Conservation (phyloP, 2,329 filamentous ascomycete species). For the Fusarium napiforme region DNA sequence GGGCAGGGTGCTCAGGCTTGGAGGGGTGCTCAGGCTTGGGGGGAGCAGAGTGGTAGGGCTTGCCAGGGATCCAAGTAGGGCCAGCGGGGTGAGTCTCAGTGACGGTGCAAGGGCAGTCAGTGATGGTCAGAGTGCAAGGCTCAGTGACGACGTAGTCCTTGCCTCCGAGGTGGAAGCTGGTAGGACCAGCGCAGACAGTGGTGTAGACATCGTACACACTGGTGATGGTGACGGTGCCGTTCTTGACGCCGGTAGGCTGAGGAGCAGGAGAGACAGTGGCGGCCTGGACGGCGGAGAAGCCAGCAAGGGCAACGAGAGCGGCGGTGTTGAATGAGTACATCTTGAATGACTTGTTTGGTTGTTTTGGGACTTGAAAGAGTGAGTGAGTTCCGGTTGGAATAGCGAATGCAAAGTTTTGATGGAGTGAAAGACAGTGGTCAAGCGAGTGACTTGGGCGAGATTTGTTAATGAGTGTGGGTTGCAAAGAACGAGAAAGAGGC, state of each 20-base stretch:
- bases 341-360: slow-evolving; percentile 33
- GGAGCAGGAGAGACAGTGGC: slow-evolving; percentile 16
- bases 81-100: slow-evolving; percentile 45
- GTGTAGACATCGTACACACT: slow-evolving; percentile 51
- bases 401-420: slow-evolving; percentile 16
- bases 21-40: slow-evolving; percentile 6
- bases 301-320: slow-evolving; percentile 40
- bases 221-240: slow-evolving; percentile 47
- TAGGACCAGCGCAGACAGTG: slow-evolving; percentile 60
- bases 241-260: slow-evolving; percentile 20
- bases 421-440: slow-evolving; percentile 15
- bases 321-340: slow-evolving; percentile 45
- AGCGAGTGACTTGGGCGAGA: slow-evolving; percentile 44
- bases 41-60: neutral
- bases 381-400: slow-evolving; percentile 10
- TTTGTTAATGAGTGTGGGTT: slow-evolving; percentile 33
- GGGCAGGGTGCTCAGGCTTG: neutral
- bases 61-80: slow-evolving; percentile 28
- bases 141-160: slow-evolving; percentile 65
- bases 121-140: slow-evolving; percentile 66
- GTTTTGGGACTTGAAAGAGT: slow-evolving; percentile 4
- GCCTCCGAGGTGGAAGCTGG: slow-evolving; percentile 61
- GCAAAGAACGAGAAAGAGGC: slow-evolving; percentile 16
- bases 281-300: slow-evolving; percentile 36
- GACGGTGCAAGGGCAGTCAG: slow-evolving; percentile 64